Conservation (phyloP, 176 grass and related monocot species). For the Oryza glaberrima region DNA sequence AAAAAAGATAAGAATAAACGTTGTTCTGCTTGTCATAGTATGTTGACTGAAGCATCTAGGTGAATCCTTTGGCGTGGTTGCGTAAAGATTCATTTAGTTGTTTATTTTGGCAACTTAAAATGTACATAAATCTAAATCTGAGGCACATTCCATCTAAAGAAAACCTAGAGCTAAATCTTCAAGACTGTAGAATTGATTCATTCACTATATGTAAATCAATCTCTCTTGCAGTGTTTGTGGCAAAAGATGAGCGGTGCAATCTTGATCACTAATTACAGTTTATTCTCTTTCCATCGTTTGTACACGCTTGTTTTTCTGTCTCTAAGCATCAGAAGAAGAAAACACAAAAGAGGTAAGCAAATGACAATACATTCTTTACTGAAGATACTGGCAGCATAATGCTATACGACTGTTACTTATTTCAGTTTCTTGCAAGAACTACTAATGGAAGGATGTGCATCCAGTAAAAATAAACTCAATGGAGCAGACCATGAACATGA, state of each 20-base stretch:
- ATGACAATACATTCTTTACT: not conserved
- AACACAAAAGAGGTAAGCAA: constrained; percentile 32
- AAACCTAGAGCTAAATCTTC: not conserved
- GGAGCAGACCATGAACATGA: not conserved
- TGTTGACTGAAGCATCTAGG: too few relatives aligned
- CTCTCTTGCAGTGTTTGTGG: constrained; percentile 21
- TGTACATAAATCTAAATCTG: not conserved
- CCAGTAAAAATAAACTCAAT: constrained; percentile 29
- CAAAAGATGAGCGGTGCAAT: constrained; percentile 34
- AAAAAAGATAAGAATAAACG: too few relatives aligned
- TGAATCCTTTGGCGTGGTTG: too few relatives aligned
- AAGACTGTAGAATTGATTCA: not conserved
- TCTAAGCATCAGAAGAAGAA: constrained; percentile 22
- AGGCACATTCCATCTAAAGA: not conserved
- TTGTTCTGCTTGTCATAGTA: too few relatives aligned
- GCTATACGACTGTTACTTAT: not conserved
- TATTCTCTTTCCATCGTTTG: constrained; percentile 26
- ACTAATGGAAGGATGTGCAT: constrained; percentile 29
- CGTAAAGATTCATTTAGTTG: too few relatives aligned
- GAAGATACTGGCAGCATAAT: not conserved
- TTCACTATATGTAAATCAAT: not conserved
- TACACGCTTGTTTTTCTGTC: constrained; percentile 45
- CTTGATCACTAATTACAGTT: constrained; percentile 34
- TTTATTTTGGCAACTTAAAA: too few relatives aligned
- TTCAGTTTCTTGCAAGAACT: not conserved